These are phyloP conservation scores for Penicillium sp. DNA, from an alignment of 2,329 filamentous ascomycete species.

Conservation along the genomic window DNA sequence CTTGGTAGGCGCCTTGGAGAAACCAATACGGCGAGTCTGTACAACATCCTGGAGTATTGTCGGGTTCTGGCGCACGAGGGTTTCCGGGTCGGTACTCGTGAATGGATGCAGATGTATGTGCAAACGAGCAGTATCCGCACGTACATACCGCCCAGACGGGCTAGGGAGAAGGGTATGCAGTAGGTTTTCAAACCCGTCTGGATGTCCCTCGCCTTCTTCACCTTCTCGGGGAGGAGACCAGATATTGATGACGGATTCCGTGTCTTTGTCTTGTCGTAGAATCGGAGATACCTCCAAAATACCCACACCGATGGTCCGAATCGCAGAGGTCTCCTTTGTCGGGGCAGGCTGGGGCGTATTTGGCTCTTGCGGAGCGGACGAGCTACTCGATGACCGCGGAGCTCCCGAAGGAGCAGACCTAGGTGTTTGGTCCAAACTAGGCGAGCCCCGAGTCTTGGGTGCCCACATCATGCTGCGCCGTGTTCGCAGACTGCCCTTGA, in stretches of 20 bases:
- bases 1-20: slow-evolving; percentile 88
- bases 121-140: slow-evolving; percentile 75
- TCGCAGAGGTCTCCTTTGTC: slow-evolving; percentile 53
- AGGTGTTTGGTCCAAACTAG: slow-evolving; percentile 38
- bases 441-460: slow-evolving; percentile 41
- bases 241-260: slow-evolving; percentile 76
- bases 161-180: slow-evolving; percentile 76
- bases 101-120: slow-evolving; percentile 83
- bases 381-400: slow-evolving; percentile 42
- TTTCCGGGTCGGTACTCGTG: slow-evolving; percentile 75
- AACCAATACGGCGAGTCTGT: slow-evolving; percentile 87
- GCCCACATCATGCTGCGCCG: slow-evolving; percentile 55
- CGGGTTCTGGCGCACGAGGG: slow-evolving; percentile 82
- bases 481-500: slow-evolving; percentile 46
- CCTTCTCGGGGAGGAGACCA: slow-evolving; percentile 70
- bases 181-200: slow-evolving; percentile 74
- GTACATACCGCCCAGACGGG: slow-evolving; percentile 74
- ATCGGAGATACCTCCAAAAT: slow-evolving; percentile 76
- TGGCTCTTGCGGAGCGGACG: slow-evolving; percentile 37
- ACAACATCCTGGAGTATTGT: slow-evolving; percentile 82
- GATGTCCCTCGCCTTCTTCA: slow-evolving; percentile 64
- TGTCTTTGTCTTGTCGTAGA: slow-evolving; percentile 72
- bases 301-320: slow-evolving; percentile 77
- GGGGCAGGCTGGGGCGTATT: slow-evolving; percentile 28
- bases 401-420: slow-evolving; percentile 37